Evolutionary conservation across 2,329 filamentous ascomycete species (phyloP).

Genomic region (Epichloe elymi): DNA sequence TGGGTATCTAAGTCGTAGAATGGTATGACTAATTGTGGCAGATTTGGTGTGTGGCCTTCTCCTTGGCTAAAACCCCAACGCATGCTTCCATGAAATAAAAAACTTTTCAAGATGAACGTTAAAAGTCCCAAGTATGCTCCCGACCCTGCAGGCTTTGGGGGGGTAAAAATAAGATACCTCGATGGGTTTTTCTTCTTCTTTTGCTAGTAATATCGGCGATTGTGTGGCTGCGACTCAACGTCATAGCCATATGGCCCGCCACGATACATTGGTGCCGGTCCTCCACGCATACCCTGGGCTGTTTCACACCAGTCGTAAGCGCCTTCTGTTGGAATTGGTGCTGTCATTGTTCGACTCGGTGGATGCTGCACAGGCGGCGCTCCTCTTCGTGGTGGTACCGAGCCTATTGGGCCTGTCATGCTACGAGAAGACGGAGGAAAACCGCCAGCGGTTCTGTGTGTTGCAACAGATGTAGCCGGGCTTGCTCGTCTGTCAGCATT

Average conservation of each 20-base stretch:
- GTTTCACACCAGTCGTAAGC: constrained; percentile 12
- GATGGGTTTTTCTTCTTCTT: neutral
- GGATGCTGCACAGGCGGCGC: constrained; percentile 20
- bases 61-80: neutral
- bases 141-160: neutral
- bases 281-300: constrained; percentile 10
- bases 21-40: neutral
- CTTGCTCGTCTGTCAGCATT: constrained; percentile 14
- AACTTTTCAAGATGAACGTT: neutral
- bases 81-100: neutral
- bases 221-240: constrained; percentile 17
- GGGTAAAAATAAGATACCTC: neutral
- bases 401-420: constrained; percentile 21
- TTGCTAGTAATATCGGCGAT: constrained; percentile 6
- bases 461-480: constrained; percentile 18
- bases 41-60: neutral
- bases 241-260: constrained; percentile 23
- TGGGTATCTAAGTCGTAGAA: neutral
- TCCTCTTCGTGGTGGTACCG: constrained; percentile 13
- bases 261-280: constrained; percentile 10
- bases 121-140: neutral
- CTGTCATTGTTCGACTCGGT: constrained; percentile 33
- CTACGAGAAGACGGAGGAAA: constrained; percentile 18
- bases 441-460: constrained; percentile 11
- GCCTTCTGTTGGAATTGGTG: constrained; percentile 15